Conservation (phyloP, 805 yeast genomes). For the Wickerhamiella lipophila region DNA sequence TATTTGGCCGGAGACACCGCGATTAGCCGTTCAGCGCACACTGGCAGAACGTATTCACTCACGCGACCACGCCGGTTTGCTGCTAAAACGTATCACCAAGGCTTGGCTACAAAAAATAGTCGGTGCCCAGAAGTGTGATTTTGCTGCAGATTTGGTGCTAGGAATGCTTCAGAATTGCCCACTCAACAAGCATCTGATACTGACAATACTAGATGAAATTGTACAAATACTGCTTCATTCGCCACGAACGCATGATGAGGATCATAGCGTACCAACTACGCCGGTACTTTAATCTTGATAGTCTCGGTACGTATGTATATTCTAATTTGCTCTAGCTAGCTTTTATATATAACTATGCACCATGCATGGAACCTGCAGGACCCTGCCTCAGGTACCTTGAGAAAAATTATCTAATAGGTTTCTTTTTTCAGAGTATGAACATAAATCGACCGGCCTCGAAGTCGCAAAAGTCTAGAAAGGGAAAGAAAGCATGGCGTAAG, state of each 20-base stretch:
- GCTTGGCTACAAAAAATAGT: constrained; percentile 63
- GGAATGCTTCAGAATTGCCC: constrained; percentile 61
- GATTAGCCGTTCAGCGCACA: constrained; percentile 10
- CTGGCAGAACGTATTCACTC: constrained; percentile 32
- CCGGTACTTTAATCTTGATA: background rate
- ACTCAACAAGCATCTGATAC: constrained; percentile 51
- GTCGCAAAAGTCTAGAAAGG: constrained; percentile 74
- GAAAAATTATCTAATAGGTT: constrained; percentile 1
- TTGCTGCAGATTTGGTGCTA: constrained; percentile 50
- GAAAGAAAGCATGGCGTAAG: constrained; percentile 86
- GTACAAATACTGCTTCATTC: constrained; percentile 32
- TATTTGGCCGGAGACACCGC: constrained; percentile 25
- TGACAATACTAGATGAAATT: constrained; percentile 46
- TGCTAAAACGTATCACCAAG: constrained; percentile 44
- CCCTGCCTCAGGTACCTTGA: background rate
- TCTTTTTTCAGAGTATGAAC: constrained; percentile 7
- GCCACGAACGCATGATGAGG: background rate
- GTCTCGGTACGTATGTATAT: background rate
- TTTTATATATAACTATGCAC: background rate
- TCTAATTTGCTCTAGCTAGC: background rate
- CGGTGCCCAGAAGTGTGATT: constrained; percentile 50
- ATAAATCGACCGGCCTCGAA: constrained; percentile 17
- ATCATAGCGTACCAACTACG: background rate
- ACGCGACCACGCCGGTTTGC: constrained; percentile 39
- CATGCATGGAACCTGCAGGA: background rate